These are phyloP conservation scores for Crucibulum laeve DNA, from an alignment of 768 basidiomycete species.

Conservation along the genomic window DNA sequence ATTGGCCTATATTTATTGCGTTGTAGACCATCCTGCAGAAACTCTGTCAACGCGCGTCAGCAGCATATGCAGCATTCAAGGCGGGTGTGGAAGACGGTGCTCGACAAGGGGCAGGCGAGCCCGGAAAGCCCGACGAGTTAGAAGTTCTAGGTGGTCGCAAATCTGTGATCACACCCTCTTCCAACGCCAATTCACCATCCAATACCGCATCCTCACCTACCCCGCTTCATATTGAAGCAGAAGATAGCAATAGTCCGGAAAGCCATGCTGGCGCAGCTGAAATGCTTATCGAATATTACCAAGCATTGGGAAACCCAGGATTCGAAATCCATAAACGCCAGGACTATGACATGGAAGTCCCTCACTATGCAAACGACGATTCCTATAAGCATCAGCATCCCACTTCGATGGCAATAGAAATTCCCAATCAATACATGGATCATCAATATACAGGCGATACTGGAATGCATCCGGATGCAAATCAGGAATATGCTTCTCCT, in stretches of 20 bases:
- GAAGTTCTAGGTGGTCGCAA: slow-evolving; percentile 35
- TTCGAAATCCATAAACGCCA: slow-evolving; percentile 4
- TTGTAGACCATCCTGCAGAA: slow-evolving; percentile 31
- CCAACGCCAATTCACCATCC: slow-evolving; percentile 24
- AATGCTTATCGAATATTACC: slow-evolving; percentile 19
- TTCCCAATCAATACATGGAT: too few relatives aligned
- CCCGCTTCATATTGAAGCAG: slow-evolving; percentile 9
- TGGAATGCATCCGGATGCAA: too few relatives aligned
- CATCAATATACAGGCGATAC: too few relatives aligned
- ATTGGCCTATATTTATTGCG: background rate
- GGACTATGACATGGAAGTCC: background rate
- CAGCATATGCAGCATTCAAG: slow-evolving; percentile 21
- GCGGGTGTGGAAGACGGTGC: slow-evolving; percentile 13
- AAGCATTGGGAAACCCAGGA: background rate
- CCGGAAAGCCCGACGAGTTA: slow-evolving; percentile 26
- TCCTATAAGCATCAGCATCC: background rate
- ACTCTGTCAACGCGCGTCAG: slow-evolving; percentile 29
- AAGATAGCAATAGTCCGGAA: slow-evolving; percentile 17
- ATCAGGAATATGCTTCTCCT: background rate
- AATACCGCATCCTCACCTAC: slow-evolving; percentile 14
- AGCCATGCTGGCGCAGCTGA: slow-evolving; percentile 16
- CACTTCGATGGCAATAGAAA: too few relatives aligned
- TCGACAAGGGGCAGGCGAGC: slow-evolving; percentile 1
- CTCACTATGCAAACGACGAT: background rate
- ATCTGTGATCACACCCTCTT: slow-evolving; percentile 24